Conservation (phyloP, 306 rosid genomes). For the Casuarina equisetifolia region DNA sequence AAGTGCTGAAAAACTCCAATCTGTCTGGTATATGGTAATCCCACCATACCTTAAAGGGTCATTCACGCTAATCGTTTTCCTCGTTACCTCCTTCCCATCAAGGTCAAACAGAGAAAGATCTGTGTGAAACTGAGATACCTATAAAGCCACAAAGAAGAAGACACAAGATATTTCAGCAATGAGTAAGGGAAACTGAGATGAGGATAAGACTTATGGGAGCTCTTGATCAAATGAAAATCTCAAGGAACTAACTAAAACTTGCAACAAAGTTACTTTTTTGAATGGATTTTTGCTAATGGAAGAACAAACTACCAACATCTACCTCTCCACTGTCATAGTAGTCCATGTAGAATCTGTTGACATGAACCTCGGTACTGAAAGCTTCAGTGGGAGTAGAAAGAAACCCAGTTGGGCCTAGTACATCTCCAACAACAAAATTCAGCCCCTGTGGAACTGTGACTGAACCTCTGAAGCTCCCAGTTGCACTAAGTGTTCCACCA, state of each 20-base stretch:
- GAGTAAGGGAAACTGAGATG: background rate
- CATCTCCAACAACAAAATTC: conserved; percentile 92
- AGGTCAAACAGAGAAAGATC: conserved; percentile 77
- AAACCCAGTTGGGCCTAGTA: conserved; percentile 77
- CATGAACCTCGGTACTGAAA: conserved; percentile 89
- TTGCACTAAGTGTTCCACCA: conserved; percentile 90
- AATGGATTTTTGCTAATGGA: background rate
- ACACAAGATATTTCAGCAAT: background rate
- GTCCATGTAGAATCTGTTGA: conserved; percentile 87
- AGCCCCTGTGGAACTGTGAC: conserved; percentile 96
- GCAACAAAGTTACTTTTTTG: background rate
- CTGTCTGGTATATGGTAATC: conserved; percentile 89
- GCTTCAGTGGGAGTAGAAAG: conserved; percentile 76
- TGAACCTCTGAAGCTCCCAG: conserved; percentile 95
- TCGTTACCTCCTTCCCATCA: conserved; percentile 82
- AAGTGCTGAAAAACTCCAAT: conserved; percentile 87
- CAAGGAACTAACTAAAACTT: background rate
- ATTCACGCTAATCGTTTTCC: conserved; percentile 92
- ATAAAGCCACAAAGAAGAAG: conserved; percentile 9
- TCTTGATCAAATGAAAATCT: background rate
- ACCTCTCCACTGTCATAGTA: conserved; percentile 95
- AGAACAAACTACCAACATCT: conserved; percentile 16
- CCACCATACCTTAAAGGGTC: conserved; percentile 86
- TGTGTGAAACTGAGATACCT: conserved; percentile 87
- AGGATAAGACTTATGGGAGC: conserved; percentile 10